These are phyloP conservation scores for Talaromyces sp. DNA, from an alignment of 2,329 filamentous ascomycete genomes.

Conservation along the genomic window DNA sequence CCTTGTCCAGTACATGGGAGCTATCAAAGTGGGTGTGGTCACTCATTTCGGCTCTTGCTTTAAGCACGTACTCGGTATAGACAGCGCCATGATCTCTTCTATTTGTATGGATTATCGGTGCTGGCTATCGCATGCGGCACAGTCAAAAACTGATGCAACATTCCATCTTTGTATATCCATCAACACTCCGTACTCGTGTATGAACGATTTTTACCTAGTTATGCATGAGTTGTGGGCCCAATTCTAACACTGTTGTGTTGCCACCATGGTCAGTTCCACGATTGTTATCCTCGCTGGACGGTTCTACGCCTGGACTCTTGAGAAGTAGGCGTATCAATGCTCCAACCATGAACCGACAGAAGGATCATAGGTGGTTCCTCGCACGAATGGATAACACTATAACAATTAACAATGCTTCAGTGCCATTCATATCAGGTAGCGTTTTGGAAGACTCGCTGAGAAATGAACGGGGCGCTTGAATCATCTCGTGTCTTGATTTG, in stretches of 20 bases:
- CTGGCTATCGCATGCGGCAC: neutral
- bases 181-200: neutral
- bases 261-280: neutral
- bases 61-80: neutral
- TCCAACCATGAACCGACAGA: neutral
- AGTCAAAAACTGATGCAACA: neutral
- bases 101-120: neutral
- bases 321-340: neutral
- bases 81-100: neutral
- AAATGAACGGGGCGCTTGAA: neutral
- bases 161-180: neutral
- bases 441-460: neutral
- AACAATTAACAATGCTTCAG: neutral
- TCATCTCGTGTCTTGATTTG: neutral
- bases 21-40: neutral
- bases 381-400: neutral
- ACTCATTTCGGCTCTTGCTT: neutral
- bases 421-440: neutral
- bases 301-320: neutral
- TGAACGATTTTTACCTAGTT: neutral
- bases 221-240: neutral
- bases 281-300: neutral
- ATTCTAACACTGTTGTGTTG: neutral
- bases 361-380: neutral
- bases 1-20: neutral